These are phyloP conservation scores for Alternaria tenuissima DNA, from an alignment of 2,329 filamentous ascomycete species.

Conservation along the genomic window DNA sequence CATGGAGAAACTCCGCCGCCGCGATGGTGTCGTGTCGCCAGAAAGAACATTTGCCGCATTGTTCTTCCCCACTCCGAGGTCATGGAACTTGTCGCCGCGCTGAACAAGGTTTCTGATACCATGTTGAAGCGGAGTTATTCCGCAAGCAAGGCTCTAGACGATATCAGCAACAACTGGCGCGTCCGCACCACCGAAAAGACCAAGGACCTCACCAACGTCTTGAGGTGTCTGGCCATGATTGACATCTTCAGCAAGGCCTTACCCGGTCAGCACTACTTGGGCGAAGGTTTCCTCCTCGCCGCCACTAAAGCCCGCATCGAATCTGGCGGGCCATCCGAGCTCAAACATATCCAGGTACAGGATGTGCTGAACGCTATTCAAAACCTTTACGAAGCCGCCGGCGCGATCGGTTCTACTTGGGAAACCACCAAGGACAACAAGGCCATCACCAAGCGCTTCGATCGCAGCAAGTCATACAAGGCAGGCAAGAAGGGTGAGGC, in stretches of 20 bases:
- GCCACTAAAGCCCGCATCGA: neutral
- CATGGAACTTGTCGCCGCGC: neutral
- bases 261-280: neutral
- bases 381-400: neutral
- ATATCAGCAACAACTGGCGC: too few relatives aligned
- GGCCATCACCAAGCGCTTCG: neutral
- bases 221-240: too few relatives aligned
- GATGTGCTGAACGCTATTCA: neutral
- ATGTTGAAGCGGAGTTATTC: too few relatives aligned
- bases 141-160: too few relatives aligned
- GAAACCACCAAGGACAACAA: neutral
- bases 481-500: neutral
- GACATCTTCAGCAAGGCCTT: neutral
- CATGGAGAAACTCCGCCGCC: neutral
- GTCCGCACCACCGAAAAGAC: too few relatives aligned
- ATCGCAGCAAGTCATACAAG: neutral
- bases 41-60: conserved; percentile 4
- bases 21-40: neutral
- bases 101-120: neutral
- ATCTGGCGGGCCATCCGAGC: too few relatives aligned
- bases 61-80: neutral
- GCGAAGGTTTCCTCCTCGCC: neutral
- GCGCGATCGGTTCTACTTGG: neutral
- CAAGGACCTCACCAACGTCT: too few relatives aligned
- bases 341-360: neutral